Evolutionary conservation across 176 grass and related monocot genomes (phyloP), one percentile per base, ranked within the genome.

Genomic region (Aegilops umbellulata): DNA sequence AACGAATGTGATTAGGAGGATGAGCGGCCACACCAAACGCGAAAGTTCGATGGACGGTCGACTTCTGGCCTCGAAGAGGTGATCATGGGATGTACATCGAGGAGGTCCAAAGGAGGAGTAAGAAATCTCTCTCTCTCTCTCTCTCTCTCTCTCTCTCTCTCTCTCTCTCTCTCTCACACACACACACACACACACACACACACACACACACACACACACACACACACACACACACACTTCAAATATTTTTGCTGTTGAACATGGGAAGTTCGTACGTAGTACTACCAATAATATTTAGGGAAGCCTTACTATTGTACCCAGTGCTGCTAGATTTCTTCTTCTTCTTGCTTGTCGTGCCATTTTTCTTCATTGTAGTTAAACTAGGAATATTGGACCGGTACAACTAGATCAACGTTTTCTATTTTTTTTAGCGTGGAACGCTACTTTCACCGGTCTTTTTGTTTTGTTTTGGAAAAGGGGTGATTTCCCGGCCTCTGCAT

Each of bases 1-100:
- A 63, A 34, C 16, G 11, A 44, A 19, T 46, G 24, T 30, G 27
- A 61, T 32, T 62, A 91, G 90, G 90, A 81, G 77, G 90, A 85
- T 11, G 66, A 81, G 64, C 62, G 8, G 23, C 70, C 69, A 55
- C 82, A 88, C 71, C 86, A 91, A 78, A 66, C 86, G 30, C 69
- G 85, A n/a, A 88, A 91, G 81, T 86, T 92, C 46, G 90, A 91
- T 31, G 82, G 83, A 3, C 79, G 83, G 42, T 83, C 90, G 14
- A 66, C 92, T 39, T 83, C 94, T 84, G 87, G 90, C 17, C 83
- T 98, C 20, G 93, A 98, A 74, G 97, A 91, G 61, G 80, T 98
- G 63, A 90, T 98, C 60, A 92, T 89, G 86, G 87, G 90, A 35
- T 98, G 90, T 80, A 94, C 92, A 51, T 79, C 93, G 46, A 76